Base-by-base conservation (phyloP, 495 filamentous ascomycete species). In the Hypoxylon rickii region DNA sequence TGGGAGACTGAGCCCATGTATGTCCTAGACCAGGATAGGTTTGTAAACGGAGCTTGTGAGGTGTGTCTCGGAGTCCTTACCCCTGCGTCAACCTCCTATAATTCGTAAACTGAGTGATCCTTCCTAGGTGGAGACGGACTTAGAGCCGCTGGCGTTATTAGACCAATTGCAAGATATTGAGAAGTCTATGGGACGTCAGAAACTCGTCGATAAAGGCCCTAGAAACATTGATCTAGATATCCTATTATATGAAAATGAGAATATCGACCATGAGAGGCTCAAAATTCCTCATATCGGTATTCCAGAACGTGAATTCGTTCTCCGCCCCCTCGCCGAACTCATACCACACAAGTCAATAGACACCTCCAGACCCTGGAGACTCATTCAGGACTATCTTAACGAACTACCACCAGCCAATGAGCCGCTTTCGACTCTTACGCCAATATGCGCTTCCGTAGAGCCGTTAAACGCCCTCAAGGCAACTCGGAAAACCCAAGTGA, bases 1-100 rank as follows among this genome's bases (percentile, higher is more conserved):
- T 98, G 93, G 77, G 90, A 97, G 74, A 98, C 93, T 5, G 84
- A 89, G 54, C 89, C 94, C 17, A 98, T 98, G 94, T 97, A 98
- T 73, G 86, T 96, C 59, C 73, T 87, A 57, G 86, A 96, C 64
- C 94, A 98, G 68, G 83, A 83, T 51, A 80, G 84, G 13, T 98
- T 97, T 64, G 73, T 97, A 33, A 98, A 98, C 68, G 94, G 92
- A 24, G 92, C 86, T 47, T 96, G 91, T 70, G 90, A 98, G 85
- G 94, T 96, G 58, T 67, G 80, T 76, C 51, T 43, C 16, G 19
- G 18, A 45, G 12, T 41, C 15, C n/a, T 36, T 36, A 3, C 13
- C 12, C n/a, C n/a, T 31, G 13, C 3, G 19, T 5, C 31, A 7
- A 22, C 37, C 18, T 26, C 50, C 55, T 60, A 24, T 60, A 45